Evolutionary conservation across 352 stramenopile species (phyloP), one percentile per base, ranked within the genome.

Genomic region (Globisporangium carolinianum): DNA sequence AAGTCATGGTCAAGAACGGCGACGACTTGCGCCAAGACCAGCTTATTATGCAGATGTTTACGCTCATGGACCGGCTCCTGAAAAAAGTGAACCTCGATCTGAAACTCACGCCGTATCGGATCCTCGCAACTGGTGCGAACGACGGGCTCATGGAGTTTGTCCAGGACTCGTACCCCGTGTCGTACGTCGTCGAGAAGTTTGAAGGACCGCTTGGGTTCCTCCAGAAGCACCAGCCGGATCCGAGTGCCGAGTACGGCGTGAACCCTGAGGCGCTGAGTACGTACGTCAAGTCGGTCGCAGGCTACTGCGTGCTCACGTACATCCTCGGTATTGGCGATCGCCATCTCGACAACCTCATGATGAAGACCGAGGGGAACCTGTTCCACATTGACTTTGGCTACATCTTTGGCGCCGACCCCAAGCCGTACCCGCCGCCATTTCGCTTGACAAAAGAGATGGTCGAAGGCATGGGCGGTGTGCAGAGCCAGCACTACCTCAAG

Each of bases 351-450:
- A 99, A 99, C 72, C 83, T 99, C 58, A 98, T 99, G 96, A 93
- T 99, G 63, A 94, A 91, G 55, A 83, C 87, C 3, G 82, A 89
- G 60, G 98, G 98, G 15, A 87, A 98, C 64, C 83, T 99, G 47
- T 99, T 99, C 76, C 98, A 99, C 70, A 99, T 99, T 72, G 97
- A 98, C 76, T 99, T 99, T 75, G 96, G 97, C 37, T 99, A 98
- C 72, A 98, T 99, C 60, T 99, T 99, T 65, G 97, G 97, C 47
- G 83, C 91, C 37, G 97, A 99, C 65, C 97, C 97, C 0, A 99
- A 99, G 71, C 96, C 97, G 10, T 92, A 98, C 52, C 96, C 97
- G n/a, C 96, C 97, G 38, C 95, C 95, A 32, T 99, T 99, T 68
- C 96, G 98, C 48, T 75, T 99, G 36, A 99, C 97, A 3, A 97